Conservation (phyloP, 768 basidiomycete species). For the Mycena rosella region DNA sequence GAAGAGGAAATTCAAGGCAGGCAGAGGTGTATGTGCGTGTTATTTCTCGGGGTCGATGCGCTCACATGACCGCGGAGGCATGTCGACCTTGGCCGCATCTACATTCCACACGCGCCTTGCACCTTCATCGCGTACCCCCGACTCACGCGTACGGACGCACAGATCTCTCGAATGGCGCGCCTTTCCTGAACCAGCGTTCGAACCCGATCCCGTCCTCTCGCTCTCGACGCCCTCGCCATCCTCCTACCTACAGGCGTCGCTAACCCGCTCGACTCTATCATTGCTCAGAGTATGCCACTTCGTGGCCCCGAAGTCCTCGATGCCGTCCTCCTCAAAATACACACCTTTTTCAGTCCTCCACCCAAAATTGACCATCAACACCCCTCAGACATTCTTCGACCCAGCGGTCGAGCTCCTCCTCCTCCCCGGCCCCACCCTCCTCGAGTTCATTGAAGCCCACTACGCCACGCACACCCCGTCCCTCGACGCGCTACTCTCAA, state of each 20-base stretch:
- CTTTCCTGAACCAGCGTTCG: too few species aligned
- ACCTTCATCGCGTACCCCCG: too few species aligned
- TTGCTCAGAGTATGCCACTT: conserved; percentile 68
- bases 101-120: too few species aligned
- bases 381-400: conserved; percentile 72
- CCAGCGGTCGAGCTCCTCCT: conserved; percentile 69
- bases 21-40: too few species aligned
- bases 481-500: conserved; percentile 66
- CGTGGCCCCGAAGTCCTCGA: conserved; percentile 59
- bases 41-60: too few species aligned
- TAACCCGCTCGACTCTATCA: conserved; percentile 71
- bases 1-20: neutral
- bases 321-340: conserved; percentile 67
- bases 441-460: conserved; percentile 71
- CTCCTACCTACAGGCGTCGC: conserved; percentile 70
- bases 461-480: conserved; percentile 69
- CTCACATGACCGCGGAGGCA: too few species aligned
- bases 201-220: too few species aligned
- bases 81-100: too few species aligned
- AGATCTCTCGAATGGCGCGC: too few species aligned
- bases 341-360: neutral
- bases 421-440: conserved; percentile 67
- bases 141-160: too few species aligned
- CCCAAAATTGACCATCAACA: conserved; percentile 4
- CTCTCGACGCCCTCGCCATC: conserved; percentile 68